Evolutionary conservation across 2,329 filamentous ascomycete genomes (phyloP).

Genomic region (Epichloe amarillans): DNA sequence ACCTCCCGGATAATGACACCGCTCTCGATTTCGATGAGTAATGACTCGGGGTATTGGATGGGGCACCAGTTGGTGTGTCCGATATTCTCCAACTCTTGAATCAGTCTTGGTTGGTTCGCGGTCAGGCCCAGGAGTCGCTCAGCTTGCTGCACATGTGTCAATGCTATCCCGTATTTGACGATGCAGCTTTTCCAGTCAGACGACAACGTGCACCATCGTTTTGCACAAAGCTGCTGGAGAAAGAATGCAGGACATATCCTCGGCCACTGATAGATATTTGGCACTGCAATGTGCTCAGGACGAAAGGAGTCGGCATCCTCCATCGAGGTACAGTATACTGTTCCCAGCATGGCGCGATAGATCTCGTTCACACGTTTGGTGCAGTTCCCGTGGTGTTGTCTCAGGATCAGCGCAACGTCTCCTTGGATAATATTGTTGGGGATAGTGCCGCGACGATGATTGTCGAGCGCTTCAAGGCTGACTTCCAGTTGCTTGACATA

Average conservation of each 20-base stretch:
- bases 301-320: background rate
- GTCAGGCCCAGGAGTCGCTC: conserved; percentile 22
- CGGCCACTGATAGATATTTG: conserved; percentile 2
- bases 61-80: conserved; percentile 46
- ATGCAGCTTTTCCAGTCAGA: conserved; percentile 22
- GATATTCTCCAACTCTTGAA: conserved; percentile 30
- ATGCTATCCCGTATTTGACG: conserved; percentile 24
- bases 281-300: background rate
- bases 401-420: background rate
- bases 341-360: background rate
- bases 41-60: conserved; percentile 38
- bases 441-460: background rate
- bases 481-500: background rate
- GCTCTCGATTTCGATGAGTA: conserved; percentile 52
- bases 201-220: conserved; percentile 10
- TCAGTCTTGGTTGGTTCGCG: conserved; percentile 18
- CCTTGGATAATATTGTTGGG: background rate
- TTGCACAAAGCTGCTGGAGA: conserved; percentile 19
- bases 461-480: background rate
- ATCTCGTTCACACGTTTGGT: background rate
- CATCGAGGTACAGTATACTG: background rate
- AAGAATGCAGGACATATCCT: conserved; percentile 16
- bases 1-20: conserved; percentile 45
- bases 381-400: background rate
- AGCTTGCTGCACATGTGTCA: conserved; percentile 28